phyloP scores from a whole-genome alignment of 305 asterid genomes.

The Solanum hybrid region DNA sequence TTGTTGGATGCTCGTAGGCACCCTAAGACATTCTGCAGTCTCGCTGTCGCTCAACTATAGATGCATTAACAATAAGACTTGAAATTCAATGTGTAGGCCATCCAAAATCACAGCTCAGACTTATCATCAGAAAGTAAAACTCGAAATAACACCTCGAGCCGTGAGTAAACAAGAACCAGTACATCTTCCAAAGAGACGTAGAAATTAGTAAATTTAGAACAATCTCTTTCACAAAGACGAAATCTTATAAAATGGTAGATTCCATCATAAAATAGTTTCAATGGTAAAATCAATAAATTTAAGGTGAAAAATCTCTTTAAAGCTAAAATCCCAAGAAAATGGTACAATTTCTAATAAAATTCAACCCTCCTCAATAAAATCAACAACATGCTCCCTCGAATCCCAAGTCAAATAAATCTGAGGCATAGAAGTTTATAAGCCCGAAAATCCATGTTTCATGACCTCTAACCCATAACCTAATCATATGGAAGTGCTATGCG shows the following conservation, averaged over 20 bases:
- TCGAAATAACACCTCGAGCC: background rate
- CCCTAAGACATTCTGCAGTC: background rate
- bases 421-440: background rate
- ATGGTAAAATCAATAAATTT: background rate
- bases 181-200: background rate
- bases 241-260: background rate
- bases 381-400: background rate
- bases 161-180: background rate
- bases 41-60: background rate
- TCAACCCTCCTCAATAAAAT: background rate
- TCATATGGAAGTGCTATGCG: background rate
- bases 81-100: background rate
- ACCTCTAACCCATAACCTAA: background rate
- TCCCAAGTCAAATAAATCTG: background rate
- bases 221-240: background rate
- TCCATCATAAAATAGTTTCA: background rate
- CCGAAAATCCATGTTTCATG: background rate
- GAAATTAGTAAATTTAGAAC: background rate
- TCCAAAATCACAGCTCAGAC: background rate
- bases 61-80: background rate
- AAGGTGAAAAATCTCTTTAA: background rate
- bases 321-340: background rate
- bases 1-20: background rate
- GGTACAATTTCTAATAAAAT: background rate
- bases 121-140: background rate